These are phyloP conservation scores for Tephrocybe sp. DNA, from an alignment of 768 basidiomycete genomes.

Conservation along the genomic window DNA sequence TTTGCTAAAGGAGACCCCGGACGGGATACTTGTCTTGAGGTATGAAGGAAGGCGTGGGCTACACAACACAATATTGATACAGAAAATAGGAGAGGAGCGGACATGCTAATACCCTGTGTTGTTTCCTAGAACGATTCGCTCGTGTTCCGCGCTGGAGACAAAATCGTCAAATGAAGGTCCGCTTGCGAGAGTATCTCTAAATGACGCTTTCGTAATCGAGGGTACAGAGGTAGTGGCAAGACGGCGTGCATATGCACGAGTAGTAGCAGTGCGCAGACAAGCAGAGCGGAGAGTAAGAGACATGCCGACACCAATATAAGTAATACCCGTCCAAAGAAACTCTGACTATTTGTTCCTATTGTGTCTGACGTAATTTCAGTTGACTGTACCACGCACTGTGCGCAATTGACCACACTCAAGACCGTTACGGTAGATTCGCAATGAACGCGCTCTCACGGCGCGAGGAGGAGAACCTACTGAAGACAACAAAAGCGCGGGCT, in stretches of 20 bases:
- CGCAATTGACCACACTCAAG: too few relatives aligned
- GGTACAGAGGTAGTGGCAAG: constrained; percentile 49
- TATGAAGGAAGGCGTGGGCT: constrained; percentile 87
- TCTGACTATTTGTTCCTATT: constrained; percentile 7
- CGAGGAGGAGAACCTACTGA: constrained; percentile 84
- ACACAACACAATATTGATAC: neutral
- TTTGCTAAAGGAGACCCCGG: constrained; percentile 81
- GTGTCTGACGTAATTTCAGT: neutral
- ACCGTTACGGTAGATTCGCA: neutral
- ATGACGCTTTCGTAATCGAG: constrained; percentile 37
- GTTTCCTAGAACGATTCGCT: constrained; percentile 73
- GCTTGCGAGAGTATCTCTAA: constrained; percentile 52
- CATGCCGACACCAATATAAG: constrained; percentile 6
- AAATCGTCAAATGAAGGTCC: constrained; percentile 86
- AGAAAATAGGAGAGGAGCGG: neutral
- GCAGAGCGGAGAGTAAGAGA: constrained; percentile 8
- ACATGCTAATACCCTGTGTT: constrained; percentile 49
- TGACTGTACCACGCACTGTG: too few relatives aligned
- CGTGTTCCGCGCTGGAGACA: constrained; percentile 56
- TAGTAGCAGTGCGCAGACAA: constrained; percentile 13
- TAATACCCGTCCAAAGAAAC: too few relatives aligned
- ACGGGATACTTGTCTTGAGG: constrained; percentile 91
- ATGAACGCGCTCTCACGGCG: constrained; percentile 88
- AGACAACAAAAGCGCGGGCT: constrained; percentile 78
- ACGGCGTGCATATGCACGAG: constrained; percentile 36